These are phyloP conservation scores for Lasiosphaeria hispida DNA, from an alignment of 495 filamentous ascomycete species.

Conservation along the genomic window DNA sequence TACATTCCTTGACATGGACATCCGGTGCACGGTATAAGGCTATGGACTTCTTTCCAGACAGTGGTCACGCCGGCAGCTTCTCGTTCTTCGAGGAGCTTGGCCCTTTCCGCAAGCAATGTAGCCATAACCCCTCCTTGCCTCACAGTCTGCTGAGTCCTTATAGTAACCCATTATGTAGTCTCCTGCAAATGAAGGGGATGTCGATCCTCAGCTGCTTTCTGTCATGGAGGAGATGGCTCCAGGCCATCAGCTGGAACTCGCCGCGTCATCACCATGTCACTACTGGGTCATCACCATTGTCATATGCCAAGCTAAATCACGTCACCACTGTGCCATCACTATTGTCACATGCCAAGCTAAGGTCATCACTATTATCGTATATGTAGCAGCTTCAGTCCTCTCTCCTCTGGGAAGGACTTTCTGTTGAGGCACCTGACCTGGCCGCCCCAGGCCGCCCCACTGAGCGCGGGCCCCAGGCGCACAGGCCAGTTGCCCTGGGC, in stretches of 20 bases:
- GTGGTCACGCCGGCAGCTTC: conserved; percentile 22
- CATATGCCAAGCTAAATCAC: too few species aligned
- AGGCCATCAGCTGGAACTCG: conserved; percentile 17
- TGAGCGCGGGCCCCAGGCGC: too few species aligned
- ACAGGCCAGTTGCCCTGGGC: too few species aligned
- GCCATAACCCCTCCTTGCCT: conserved; percentile 9
- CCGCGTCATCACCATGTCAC: too few species aligned
- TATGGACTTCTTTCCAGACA: conserved; percentile 33
- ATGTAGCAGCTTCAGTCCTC: too few species aligned
- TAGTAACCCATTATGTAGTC: background rate
- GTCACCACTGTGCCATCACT: too few species aligned
- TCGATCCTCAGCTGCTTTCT: conserved; percentile 27
- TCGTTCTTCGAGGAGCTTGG: conserved; percentile 28
- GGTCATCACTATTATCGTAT: too few species aligned
- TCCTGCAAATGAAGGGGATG: conserved; percentile 25
- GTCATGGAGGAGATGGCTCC: conserved; percentile 20
- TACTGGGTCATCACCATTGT: too few species aligned
- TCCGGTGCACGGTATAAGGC: conserved; percentile 28
- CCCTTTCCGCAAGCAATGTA: conserved; percentile 22
- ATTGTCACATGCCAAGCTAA: too few species aligned
- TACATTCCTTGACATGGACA: conserved; percentile 26
- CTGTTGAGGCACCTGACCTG: too few species aligned
- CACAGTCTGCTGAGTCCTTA: conserved; percentile 1
- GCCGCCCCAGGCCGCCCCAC: too few species aligned
- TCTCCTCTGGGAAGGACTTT: too few species aligned